A percentile compares a stretch with the other conserved stretches of the same genome.
Evolutionary conservation across 129 eudicot species (phyloP).

Genomic region (Helianthus tuberosus): DNA sequence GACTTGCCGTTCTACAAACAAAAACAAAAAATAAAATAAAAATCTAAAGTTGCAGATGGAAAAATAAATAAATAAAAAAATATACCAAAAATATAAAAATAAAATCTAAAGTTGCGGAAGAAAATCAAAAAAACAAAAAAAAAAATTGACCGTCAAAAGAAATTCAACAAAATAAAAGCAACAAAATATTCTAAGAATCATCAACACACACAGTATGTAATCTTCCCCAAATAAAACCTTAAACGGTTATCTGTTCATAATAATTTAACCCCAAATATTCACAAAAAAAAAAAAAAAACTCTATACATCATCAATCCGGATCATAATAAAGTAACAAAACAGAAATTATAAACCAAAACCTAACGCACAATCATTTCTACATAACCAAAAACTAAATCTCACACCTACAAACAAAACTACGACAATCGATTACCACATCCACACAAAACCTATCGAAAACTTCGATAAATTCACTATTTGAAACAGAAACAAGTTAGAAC

Average conservation of each 20-base stretch:
- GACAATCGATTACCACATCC: slow-evolving; percentile 8
- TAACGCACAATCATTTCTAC: neutral
- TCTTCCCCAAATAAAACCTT: neutral
- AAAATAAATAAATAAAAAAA: no score
- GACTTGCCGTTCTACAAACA: no score
- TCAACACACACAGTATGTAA: neutral
- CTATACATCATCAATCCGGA: neutral
- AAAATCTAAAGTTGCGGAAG: no score
- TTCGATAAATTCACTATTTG: slow-evolving; percentile 1
- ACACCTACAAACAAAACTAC: neutral
- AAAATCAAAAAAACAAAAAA: no score
- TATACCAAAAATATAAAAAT: no score
- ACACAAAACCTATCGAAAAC: slow-evolving; percentile 9
- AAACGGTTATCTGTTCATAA: neutral
- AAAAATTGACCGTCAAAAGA: no score
- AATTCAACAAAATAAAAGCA: no score
- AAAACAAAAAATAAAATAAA: no score
- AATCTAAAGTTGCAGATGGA: no score
- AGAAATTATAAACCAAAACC: neutral
- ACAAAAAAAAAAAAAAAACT: neutral
- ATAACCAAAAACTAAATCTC: neutral
- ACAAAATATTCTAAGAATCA: neutral
- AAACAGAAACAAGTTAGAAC: neutral
- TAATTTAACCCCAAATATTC: neutral
- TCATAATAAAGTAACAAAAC: neutral